Evolutionary conservation across 1,284 basidiomycete species (phyloP), one percentile per base, ranked within the genome.

Genomic region (Heliocybe sulcata): DNA sequence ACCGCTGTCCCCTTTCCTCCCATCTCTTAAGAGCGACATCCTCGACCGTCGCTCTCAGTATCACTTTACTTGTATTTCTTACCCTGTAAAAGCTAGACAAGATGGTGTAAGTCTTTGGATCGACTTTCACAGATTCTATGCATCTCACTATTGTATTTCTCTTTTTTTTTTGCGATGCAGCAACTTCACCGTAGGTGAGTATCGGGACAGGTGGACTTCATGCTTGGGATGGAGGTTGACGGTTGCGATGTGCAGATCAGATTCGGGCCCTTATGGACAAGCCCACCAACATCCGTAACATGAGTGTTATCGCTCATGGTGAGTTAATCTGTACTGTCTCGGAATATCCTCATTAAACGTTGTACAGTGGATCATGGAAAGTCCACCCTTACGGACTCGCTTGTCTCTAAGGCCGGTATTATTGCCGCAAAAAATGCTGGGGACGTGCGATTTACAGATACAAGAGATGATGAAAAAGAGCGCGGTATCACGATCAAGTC

Each of bases 401-500:
- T 99, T 56, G 95, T 99, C 67, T 96, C 96, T 64, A 99, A 99
- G 82, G 97, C 97, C 61, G 97, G 97, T 87, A 99, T 99, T 72
- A 98, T 99, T 69, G 96, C 97, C 65, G 77, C 81, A 56, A 79
- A 93, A 69, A 98, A 98, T 75, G 94, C 97, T 61, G 96, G 95
- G 74, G 95, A 98, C 63, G 83, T 92, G 83, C 94, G 97, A 65
- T 98, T 96, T 74, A 99, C 93, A 63, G 96, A 99, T 76, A 99
- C 97, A 65, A 79, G 96, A 81, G 86, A 92, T 45, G 97, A 99
- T 72, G 97, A 99, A 80, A 99, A 98, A 73, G 97, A 99, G 74
- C 95, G 97, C 79, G 97, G 97, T 83, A 99, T 99, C 69, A 99
- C 97, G 58, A 99, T 99, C 81, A 99, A 99, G 80, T 99, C 97